Base-by-base conservation (phyloP, 352 stramenopile genomes). In the Blastocystis sp. region DNA sequence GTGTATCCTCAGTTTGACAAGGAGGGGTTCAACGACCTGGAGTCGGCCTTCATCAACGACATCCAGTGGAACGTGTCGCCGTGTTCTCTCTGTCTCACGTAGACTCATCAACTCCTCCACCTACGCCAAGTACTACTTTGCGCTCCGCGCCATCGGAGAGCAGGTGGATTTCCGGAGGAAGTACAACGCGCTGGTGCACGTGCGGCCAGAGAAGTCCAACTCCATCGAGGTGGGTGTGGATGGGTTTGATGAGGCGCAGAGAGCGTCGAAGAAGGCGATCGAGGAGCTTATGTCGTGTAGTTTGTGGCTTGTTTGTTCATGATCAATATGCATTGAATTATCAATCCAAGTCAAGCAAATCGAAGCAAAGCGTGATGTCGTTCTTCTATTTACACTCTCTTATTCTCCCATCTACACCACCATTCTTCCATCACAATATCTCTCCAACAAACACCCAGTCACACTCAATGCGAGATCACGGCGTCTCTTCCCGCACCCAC, bases 41-140 rank as follows among this genome's bases (percentile, higher is more conserved):
- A 99, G 89, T 88, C 94, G 8, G 90, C 95, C 71, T 98, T 98
- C 87, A 89, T 99, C 54, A 93, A 96, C 73, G 91, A 96, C 73
- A 94, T 99, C 69, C 95, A 98, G 87, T 99, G 95, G 95, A 94
- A 98, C 87, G 90, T 98, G 27, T 98, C n/a, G 29, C 21, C 27
- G 32, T 46, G 32, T 7, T 24, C 4, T 46, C 29, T 18, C 4
- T 24, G 97, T 98, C 89, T 97, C 93, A 4, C 90, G 88, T 18
- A 93, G 90, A 0, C 91, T 96, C 48, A 88, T 88, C 34, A 72
- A 75, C 14, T 65, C 48, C 24, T 67, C 75, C 32, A 63, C 64
- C 24, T 97, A 97, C 87, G 95, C 95, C 79, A 98, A 98, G 88
- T 98, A 98, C 88, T 98, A 98, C 90, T 99, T 99, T 89, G 96